Percentiles rank a stretch among this genome's conserved stretches.
phyloP scores from a whole-genome alignment of 768 basidiomycete genomes.

The Dioszegia aurantiaca region DNA sequence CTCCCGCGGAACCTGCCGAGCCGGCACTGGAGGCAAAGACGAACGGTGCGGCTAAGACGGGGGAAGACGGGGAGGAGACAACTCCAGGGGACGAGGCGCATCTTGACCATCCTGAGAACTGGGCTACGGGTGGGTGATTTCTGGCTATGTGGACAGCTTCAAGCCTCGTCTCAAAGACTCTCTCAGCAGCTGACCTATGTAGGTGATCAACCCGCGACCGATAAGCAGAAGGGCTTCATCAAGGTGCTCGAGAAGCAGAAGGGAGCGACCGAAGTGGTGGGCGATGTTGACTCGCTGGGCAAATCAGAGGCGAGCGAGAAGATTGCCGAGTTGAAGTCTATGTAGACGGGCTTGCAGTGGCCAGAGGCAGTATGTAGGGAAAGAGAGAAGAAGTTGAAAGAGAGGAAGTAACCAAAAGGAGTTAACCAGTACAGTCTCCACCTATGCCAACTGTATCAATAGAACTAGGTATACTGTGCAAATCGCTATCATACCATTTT shows the following conservation, averaged over 20 bases:
- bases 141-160: too few relatives aligned
- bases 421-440: neutral
- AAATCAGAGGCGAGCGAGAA: conserved; percentile 50
- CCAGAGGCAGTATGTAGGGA: neutral
- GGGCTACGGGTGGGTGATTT: conserved; percentile 41
- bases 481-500: too few relatives aligned
- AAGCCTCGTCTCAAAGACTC: too few relatives aligned
- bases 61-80: conserved; percentile 18
- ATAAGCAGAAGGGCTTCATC: conserved; percentile 50
- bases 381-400: neutral
- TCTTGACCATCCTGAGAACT: conserved; percentile 51
- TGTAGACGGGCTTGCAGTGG: conserved; percentile 42
- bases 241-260: conserved; percentile 51
- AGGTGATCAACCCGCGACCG: conserved; percentile 48
- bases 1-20: conserved; percentile 4
- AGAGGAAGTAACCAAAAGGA: neutral
- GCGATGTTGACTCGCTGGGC: conserved; percentile 31
- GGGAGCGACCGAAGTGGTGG: conserved; percentile 18
- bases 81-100: conserved; percentile 32
- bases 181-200: conserved; percentile 1
- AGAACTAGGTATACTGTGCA: too few relatives aligned
- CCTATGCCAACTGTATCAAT: too few relatives aligned
- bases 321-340: conserved; percentile 47
- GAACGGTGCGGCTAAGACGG: conserved; percentile 12
- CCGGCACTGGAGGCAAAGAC: neutral